These are phyloP conservation scores for Carex parvula DNA, from an alignment of 176 grass and related monocot genomes.

Conservation along the genomic window DNA sequence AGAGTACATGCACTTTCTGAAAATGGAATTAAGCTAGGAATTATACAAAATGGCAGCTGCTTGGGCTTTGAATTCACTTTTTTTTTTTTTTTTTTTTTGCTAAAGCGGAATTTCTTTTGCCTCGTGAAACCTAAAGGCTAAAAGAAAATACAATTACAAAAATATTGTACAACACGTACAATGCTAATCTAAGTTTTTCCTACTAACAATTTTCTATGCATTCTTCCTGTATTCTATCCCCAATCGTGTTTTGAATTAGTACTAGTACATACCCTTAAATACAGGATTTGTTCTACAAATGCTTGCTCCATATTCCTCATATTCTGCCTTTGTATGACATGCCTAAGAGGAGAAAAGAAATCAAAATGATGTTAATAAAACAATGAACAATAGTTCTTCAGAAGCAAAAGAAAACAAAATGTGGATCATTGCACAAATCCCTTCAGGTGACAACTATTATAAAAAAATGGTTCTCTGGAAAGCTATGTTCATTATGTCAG, in stretches of 20 bases:
- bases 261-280: conserved; percentile 98
- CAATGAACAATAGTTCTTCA: conserved; percentile 1
- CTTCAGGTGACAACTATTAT: background rate
- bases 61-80: conserved; percentile 10
- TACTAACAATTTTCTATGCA: conserved; percentile 7
- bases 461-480: background rate
- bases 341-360: conserved; percentile 39
- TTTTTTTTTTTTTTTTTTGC: conserved; percentile 17
- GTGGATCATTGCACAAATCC: conserved; percentile 61
- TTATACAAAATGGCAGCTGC: background rate
- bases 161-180: conserved; percentile 28
- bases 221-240: conserved; percentile 13
- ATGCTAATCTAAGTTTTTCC: conserved; percentile 20
- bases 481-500: background rate
- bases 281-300: conserved; percentile 91
- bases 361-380: background rate
- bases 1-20: background rate
- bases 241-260: background rate
- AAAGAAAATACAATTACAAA: conserved; percentile 24
- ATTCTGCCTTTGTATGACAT: conserved; percentile 98
- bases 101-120: conserved; percentile 20
- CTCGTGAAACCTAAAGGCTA: conserved; percentile 24
- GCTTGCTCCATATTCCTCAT: conserved; percentile 91
- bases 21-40: background rate
- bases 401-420: background rate